Base-by-base conservation (phyloP, 768 basidiomycete genomes). In the Amanita exitialis region DNA sequence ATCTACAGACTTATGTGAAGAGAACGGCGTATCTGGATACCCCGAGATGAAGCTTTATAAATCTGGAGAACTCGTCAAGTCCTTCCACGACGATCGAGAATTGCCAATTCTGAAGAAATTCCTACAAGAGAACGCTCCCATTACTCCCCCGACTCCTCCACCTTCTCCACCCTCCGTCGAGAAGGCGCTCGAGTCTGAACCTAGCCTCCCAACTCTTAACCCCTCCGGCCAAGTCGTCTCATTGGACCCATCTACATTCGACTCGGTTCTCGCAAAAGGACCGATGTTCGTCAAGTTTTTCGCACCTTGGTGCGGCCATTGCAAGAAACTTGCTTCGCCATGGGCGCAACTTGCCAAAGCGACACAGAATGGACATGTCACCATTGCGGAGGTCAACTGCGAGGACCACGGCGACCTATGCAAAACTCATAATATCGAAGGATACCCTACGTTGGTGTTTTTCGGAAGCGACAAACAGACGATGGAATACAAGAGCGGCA, bases 311-410 rank as follows among this genome's bases (percentile, higher is more conserved):
- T n/a, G n/a, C n/a, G 89, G 89, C 3, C 94, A 98, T 67, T 99
- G 95, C 77, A 94, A 96, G 70, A 90, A 90, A 61, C 75, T 98
- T 1, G 89, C 90, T 0, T 92, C 83, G 47, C 75, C 71, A 0
- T 98, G 92, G 90, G 69, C 69, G 1, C 72, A 85, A 44, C 76
- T 99, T 3, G n/a, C n/a, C n/a, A n/a, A n/a, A n/a, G n/a, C n/a
- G 94, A 81, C 94, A 75, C 76, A 84, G 57, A 41, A 41, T 5
- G 70, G 74, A 54, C 82, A n/a, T 44, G 70, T 94, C 27, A 85
- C 78, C 35, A 69, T 99, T 8, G 92, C 83, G 2, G 82, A 95
- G 54, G 84, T 99, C 12, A 80, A 99, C 61, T 12, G n/a, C n/a
- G n/a, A n/a, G n/a, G n/a, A n/a, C n/a, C n/a, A n/a, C n/a, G n/a